phyloP scores from a whole-genome alignment of 2,329 filamentous ascomycete species.

The Cladosporium sp. region DNA sequence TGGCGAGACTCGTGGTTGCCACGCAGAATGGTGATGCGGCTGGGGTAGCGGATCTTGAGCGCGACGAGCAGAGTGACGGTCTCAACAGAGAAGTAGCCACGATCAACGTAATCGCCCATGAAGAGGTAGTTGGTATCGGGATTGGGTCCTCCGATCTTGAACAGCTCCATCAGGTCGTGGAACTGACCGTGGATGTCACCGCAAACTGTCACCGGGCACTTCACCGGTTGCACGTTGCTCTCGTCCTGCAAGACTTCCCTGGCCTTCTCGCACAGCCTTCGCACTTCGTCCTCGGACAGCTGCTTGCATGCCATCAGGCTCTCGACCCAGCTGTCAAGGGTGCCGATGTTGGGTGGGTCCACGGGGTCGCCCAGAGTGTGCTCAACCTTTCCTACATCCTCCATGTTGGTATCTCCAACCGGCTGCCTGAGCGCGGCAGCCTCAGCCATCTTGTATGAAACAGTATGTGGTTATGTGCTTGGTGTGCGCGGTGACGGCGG shows the following conservation, averaged over 20 bases:
- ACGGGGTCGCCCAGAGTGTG: constrained; percentile 66
- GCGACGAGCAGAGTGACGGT: constrained; percentile 94
- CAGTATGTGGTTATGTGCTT: not conserved
- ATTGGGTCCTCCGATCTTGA: constrained; percentile 97
- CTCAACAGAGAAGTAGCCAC: constrained; percentile 98
- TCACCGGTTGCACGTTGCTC: constrained; percentile 98
- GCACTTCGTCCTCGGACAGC: constrained; percentile 88
- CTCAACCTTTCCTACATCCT: constrained; percentile 85
- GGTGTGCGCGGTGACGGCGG: not conserved
- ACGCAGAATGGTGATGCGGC: constrained; percentile 96
- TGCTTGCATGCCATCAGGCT: constrained; percentile 98
- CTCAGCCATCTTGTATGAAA: constrained; percentile 19
- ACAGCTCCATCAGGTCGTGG: constrained; percentile 98
- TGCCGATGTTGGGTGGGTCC: constrained; percentile 86
- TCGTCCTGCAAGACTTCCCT: constrained; percentile 95
- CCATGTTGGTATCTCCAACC: constrained; percentile 83
- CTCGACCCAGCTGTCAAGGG: constrained; percentile 97
- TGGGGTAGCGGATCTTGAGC: constrained; percentile 95
- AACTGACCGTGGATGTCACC: constrained; percentile 99
- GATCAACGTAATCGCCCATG: constrained; percentile 99
- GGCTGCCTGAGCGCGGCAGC: constrained; percentile 31
- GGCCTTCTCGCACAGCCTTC: constrained; percentile 96
- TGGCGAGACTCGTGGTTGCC: constrained; percentile 99
- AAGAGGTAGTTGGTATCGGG: constrained; percentile 99
- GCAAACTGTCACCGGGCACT: constrained; percentile 98